Conservation (phyloP, 164 flowering plant genomes). For the Akebia trifoliata region DNA sequence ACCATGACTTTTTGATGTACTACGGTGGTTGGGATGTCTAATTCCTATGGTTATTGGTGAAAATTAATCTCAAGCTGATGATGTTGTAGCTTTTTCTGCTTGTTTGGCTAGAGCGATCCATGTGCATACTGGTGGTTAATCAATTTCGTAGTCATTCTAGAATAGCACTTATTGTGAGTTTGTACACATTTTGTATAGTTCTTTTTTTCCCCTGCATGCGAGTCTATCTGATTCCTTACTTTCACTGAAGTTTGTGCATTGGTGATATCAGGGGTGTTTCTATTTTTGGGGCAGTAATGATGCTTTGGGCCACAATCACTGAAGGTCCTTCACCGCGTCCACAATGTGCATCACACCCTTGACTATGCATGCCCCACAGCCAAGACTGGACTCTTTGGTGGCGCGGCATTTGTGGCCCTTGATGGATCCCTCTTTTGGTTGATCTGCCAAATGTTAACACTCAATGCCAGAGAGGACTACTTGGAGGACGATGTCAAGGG, state of each 20-base stretch:
- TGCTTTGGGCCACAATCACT: conserved; percentile 72
- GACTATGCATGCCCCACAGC: conserved; percentile 32
- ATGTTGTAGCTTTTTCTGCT: too few relatives aligned
- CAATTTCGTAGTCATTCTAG: too few relatives aligned
- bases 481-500: conserved; percentile 35
- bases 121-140: too few relatives aligned
- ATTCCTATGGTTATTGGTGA: too few relatives aligned
- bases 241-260: neutral
- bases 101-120: too few relatives aligned
- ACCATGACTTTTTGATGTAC: too few relatives aligned
- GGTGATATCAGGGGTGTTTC: conserved; percentile 39
- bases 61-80: too few relatives aligned
- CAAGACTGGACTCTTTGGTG: conserved; percentile 50
- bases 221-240: too few relatives aligned
- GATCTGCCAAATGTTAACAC: conserved; percentile 39
- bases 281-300: conserved; percentile 48
- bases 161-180: too few relatives aligned
- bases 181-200: too few relatives aligned
- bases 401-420: conserved; percentile 41
- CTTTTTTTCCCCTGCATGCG: too few relatives aligned
- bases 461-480: conserved; percentile 37
- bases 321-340: conserved; percentile 54
- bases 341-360: conserved; percentile 30
- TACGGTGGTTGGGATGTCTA: too few relatives aligned
- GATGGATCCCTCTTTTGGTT: conserved; percentile 45